These are phyloP conservation scores for Mortierella polycephala DNA, from an alignment of 371 early-diverging fungal genomes.

Conservation along the genomic window DNA sequence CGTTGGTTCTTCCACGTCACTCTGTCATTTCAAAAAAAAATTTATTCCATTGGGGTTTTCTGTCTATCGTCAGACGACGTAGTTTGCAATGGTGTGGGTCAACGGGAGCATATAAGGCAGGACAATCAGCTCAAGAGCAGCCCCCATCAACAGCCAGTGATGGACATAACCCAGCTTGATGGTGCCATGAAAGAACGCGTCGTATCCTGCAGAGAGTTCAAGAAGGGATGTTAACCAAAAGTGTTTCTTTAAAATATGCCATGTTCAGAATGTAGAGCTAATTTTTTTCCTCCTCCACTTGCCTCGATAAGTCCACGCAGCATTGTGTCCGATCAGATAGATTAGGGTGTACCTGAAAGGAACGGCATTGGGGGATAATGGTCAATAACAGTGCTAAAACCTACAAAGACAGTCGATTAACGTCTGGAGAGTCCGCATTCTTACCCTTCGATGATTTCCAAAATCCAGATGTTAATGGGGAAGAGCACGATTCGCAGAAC, in stretches of 20 bases:
- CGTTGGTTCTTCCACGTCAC: constrained; percentile 13
- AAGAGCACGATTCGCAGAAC: constrained; percentile 40
- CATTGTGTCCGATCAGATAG: constrained; percentile 51
- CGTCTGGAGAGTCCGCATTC: not conserved
- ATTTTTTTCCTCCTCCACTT: not conserved
- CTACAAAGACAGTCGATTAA: not conserved
- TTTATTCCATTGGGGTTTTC: not conserved
- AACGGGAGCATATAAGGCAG: constrained; percentile 37
- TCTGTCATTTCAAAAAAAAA: not conserved
- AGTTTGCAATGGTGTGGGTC: constrained; percentile 26
- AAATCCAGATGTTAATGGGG: constrained; percentile 52
- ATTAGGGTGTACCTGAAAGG: constrained; percentile 42
- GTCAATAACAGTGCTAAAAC: not conserved
- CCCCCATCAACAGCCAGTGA: constrained; percentile 54
- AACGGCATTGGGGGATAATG: not conserved
- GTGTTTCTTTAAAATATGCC: not conserved
- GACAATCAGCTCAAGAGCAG: constrained; percentile 35
- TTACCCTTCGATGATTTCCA: constrained; percentile 54
- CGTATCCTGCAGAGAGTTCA: constrained; percentile 23
- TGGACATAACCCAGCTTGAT: constrained; percentile 53
- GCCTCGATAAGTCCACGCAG: constrained; percentile 54
- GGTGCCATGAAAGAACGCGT: constrained; percentile 53
- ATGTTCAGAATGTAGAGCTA: not conserved
- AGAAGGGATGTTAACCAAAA: not conserved
- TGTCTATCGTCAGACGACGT: not conserved